Percentiles rank a stretch among this genome's conserved stretches.
These are phyloP conservation scores for Fusarium palustre DNA, from an alignment of 2,329 filamentous ascomycete species.

Conservation along the genomic window DNA sequence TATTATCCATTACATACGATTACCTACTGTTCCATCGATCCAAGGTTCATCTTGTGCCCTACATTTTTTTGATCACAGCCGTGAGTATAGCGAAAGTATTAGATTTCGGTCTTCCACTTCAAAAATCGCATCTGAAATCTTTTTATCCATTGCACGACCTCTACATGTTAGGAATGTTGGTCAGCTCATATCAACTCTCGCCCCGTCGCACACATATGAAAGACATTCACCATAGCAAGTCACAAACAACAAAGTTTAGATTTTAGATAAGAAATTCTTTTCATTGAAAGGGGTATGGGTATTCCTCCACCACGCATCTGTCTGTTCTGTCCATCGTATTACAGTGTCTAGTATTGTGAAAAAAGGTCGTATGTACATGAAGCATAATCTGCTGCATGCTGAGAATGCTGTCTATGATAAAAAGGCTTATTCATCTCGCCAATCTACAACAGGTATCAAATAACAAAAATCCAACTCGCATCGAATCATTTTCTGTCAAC, in stretches of 20 bases:
- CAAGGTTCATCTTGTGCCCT: too few species aligned
- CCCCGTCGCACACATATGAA: neutral
- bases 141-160: neutral
- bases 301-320: slow-evolving; percentile 25
- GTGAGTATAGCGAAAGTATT: too few species aligned
- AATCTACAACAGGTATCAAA: slow-evolving; percentile 18
- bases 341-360: slow-evolving; percentile 29
- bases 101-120: too few species aligned
- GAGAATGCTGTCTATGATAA: slow-evolving; percentile 32
- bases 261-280: slow-evolving; percentile 6
- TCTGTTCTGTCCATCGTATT: slow-evolving; percentile 32
- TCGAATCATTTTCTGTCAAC: neutral
- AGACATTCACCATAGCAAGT: neutral
- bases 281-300: slow-evolving; percentile 35
- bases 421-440: slow-evolving; percentile 6
- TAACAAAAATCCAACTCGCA: neutral
- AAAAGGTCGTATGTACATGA: slow-evolving; percentile 33
- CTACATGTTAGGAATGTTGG: neutral
- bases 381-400: slow-evolving; percentile 6
- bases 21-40: too few species aligned
- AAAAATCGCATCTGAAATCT: too few species aligned
- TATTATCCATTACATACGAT: too few species aligned
- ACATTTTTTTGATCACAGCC: too few species aligned
- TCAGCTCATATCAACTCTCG: neutral
- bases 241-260: neutral